Base-by-base conservation (phyloP, 2,329 filamentous ascomycete species). In the Stromatinia cepivora region DNA sequence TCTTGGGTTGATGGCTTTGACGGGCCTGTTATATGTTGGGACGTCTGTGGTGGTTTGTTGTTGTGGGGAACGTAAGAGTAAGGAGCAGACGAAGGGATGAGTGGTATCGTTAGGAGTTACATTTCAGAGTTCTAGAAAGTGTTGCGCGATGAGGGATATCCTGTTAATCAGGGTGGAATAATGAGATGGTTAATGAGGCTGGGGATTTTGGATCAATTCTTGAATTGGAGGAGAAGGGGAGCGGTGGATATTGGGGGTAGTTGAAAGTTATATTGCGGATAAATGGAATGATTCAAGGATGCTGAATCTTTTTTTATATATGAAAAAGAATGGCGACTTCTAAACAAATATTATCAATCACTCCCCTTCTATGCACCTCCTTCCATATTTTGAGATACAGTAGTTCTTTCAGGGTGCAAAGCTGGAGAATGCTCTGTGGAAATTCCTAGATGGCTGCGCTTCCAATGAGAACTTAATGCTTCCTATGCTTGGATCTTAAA, bases 271-370 rank as follows among this genome's bases (percentile, higher is more conserved):
- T n/a, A 7, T 7, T 13, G 2, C 25, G n/a, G 13, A 25, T 56
- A 31, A 36, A 4, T 4, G 2, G 31, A 13, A 15, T 42, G 11
- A 39, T 4, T 5, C 4, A n/a, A 3, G 3, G 5, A 13, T 34
- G 22, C 22, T 36, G 10, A 3, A 13, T 36, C 10, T 6, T 15
- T 34, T 42, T 17, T 13, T 22, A 5, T 8, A 10, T n/a, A 13
- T 36, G 8, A 11, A 8, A 20, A 31, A 6, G 1, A 56, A 56
- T 36, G 20, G 25, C n/a, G 10, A 56, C 11, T 22, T 22, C 13
- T 5, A 0, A 56, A 36, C 2, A 36, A 8, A 2, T 1, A 56
- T 11, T 13, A 0, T 3, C 5, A 15, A 13, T 9, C 20, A 7
- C 13, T 2, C 20, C 4, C 2, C 1, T 2, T 22, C 13, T 22